These are phyloP conservation scores for Leccinum aurantiacum DNA, from an alignment of 768 basidiomycete genomes.

Conservation along the genomic window DNA sequence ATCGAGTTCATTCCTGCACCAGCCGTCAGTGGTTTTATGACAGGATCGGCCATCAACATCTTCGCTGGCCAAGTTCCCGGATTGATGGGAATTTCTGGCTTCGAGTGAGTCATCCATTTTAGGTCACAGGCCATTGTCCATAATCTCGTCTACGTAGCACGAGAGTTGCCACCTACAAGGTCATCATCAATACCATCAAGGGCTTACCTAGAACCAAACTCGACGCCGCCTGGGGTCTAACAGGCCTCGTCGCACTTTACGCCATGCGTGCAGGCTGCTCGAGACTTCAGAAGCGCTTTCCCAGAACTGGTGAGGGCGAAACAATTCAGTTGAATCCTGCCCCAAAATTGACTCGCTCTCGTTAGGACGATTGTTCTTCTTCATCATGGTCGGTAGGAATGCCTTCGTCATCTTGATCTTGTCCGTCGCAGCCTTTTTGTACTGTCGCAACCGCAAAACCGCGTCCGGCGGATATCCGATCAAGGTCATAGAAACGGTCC, in stretches of 20 bases:
- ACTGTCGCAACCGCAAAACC: conserved; percentile 61
- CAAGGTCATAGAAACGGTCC: conserved; percentile 80
- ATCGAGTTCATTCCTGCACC: conserved; percentile 92
- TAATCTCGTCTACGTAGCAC: conserved; percentile 50
- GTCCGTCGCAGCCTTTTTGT: conserved; percentile 86
- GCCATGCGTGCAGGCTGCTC: conserved; percentile 60
- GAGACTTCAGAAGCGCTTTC: conserved; percentile 54
- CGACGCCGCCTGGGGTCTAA: conserved; percentile 90
- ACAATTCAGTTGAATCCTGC: neutral
- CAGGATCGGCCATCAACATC: conserved; percentile 95
- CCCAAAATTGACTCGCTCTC: conserved; percentile 2
- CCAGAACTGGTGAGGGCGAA: conserved; percentile 50
- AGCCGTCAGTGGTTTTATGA: conserved; percentile 92
- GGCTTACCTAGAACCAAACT: conserved; percentile 65
- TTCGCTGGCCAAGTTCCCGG: conserved; percentile 85
- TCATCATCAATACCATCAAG: conserved; percentile 93
- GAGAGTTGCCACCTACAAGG: conserved; percentile 77
- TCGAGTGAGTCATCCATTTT: conserved; percentile 58
- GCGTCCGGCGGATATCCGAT: conserved; percentile 76
- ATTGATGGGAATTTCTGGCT: conserved; percentile 82
- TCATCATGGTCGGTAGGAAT: conserved; percentile 72
- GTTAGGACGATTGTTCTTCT: conserved; percentile 71
- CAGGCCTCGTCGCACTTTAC: conserved; percentile 72
- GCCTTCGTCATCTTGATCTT: conserved; percentile 88
- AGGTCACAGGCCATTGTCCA: neutral